Base-by-base conservation (phyloP, 148 eudicot species). In the Rhododendron griersonianum region DNA sequence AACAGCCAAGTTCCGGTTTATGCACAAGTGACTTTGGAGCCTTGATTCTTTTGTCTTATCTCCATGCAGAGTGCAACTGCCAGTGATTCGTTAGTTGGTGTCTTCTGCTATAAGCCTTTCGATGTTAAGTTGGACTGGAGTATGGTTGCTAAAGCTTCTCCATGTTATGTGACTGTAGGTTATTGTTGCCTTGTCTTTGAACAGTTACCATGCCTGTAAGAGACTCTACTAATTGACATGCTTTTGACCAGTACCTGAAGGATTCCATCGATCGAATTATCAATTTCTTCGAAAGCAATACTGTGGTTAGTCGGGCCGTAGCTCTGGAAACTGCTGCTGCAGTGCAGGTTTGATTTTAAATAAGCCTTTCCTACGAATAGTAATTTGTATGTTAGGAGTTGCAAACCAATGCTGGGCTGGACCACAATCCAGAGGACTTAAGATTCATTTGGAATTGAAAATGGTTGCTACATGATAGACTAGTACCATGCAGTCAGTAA, bases 241-340 rank as follows among this genome's bases (percentile, higher is more conserved):
- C 87, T 55, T 88, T 50, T 65, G 86, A 35, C 44, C 94, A 97
- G 99, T 97, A 97, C 90, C 91, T 95, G 88, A 97, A 97, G 92
- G 98, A 94, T 67, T 90, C 99, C 47, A 77, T 97, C 33, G 95
- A 95, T 91, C 93, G 88, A 86, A 97, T 97, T 65, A 86, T 95
- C 82, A 92, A 91, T 89, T 95, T 97, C 78, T 97, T 95, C 87
- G 90, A 92, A 88, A 94, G 94, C 86, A 91, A 93, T 81, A 89
- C 94, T 73, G 94, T 86, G 82, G 91, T 95, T 61, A 95, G 98
- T 86, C 98, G 92, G 86, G 89, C 94, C 67, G 86, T 95, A 91
- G 98, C 98, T 79, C 87, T 93, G 92, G 99, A 97, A 92, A 97
- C 99, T 84, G 99, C 96, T 63, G 96, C 98, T 80, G 99, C 98